Conservation (phyloP, 805 yeast species). For the Limtongozyma cylindracea region DNA sequence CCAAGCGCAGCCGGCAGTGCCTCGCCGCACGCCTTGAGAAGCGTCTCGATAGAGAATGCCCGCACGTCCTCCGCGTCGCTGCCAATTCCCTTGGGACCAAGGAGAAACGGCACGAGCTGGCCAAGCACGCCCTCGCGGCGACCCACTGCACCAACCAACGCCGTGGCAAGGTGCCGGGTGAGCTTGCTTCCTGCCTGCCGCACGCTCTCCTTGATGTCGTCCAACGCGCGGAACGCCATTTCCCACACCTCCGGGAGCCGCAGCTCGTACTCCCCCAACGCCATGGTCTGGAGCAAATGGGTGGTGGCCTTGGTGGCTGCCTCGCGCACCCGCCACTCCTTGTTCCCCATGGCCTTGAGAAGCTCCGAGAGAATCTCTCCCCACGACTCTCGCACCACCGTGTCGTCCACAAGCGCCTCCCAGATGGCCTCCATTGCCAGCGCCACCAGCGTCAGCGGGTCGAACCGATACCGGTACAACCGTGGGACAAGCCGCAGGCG, state of each 20-base stretch:
- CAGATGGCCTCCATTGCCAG: constrained; percentile 77
- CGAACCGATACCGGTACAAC: constrained; percentile 62
- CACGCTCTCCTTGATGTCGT: constrained; percentile 87
- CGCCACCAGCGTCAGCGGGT: constrained; percentile 55
- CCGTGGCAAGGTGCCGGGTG: constrained; percentile 37
- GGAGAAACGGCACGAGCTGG: constrained; percentile 48
- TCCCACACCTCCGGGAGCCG: constrained; percentile 53
- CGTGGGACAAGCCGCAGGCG: constrained; percentile 52
- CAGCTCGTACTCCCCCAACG: constrained; percentile 22
- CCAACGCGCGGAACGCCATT: constrained; percentile 73
- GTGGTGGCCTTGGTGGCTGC: constrained; percentile 55
- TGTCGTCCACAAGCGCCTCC: constrained; percentile 40
- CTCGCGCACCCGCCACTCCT: constrained; percentile 87
- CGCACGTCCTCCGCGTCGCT: constrained; percentile 76
- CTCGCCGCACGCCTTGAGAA: constrained; percentile 44
- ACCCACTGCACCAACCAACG: constrained; percentile 16
- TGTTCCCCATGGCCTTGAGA: constrained; percentile 39
- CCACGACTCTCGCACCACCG: too few relatives aligned
- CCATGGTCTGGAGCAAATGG: constrained; percentile 40
- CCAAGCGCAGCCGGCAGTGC: constrained; percentile 32
- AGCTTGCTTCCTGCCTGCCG: constrained; percentile 54
- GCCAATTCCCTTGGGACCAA: constrained; percentile 56
- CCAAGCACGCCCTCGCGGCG: constrained; percentile 21
- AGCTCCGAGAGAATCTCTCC: constrained; percentile 39
- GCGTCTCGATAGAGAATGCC: constrained; percentile 45